Evolutionary conservation across 768 basidiomycete species (phyloP).

Genomic region (Wakefieldia striispora): DNA sequence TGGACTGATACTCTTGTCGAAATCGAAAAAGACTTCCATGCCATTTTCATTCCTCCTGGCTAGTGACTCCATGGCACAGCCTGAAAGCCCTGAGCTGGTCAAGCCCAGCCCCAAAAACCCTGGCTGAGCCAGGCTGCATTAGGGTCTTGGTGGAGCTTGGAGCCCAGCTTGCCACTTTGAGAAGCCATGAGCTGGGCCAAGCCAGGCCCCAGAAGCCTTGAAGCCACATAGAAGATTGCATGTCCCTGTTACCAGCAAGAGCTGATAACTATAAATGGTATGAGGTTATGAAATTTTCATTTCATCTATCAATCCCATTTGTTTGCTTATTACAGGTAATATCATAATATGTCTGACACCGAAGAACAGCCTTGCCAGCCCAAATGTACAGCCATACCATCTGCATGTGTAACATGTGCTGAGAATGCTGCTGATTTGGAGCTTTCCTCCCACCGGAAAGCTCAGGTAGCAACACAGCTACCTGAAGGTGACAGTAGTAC

Average conservation of each 20-base stretch:
- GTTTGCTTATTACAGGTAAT: background rate
- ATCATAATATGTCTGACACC: background rate
- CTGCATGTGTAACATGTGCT: background rate
- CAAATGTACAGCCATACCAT: background rate
- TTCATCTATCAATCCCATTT: background rate
- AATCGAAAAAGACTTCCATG: too few species aligned
- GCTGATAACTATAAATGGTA: slow-evolving; percentile 1
- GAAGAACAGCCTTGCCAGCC: background rate
- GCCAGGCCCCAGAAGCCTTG: slow-evolving; percentile 4
- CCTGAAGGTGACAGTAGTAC: background rate
- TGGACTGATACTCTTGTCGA: too few species aligned
- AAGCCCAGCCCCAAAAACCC: too few species aligned
- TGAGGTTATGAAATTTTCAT: slow-evolving; percentile 3
- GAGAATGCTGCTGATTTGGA: slow-evolving; percentile 1
- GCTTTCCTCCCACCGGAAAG: too few species aligned
- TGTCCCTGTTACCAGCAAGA: background rate
- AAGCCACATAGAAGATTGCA: background rate
- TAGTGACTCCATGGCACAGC: too few species aligned
- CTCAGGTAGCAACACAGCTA: background rate
- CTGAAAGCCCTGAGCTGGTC: too few species aligned
- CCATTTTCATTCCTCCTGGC: too few species aligned
- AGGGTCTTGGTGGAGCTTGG: too few species aligned
- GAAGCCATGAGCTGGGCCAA: background rate
- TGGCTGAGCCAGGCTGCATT: too few species aligned
- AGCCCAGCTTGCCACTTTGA: too few species aligned